Percentiles rank a stretch among this genome's conserved stretches.
Evolutionary conservation across 2,329 filamentous ascomycete genomes (phyloP).

Genomic region (Alternaria conjuncta): DNA sequence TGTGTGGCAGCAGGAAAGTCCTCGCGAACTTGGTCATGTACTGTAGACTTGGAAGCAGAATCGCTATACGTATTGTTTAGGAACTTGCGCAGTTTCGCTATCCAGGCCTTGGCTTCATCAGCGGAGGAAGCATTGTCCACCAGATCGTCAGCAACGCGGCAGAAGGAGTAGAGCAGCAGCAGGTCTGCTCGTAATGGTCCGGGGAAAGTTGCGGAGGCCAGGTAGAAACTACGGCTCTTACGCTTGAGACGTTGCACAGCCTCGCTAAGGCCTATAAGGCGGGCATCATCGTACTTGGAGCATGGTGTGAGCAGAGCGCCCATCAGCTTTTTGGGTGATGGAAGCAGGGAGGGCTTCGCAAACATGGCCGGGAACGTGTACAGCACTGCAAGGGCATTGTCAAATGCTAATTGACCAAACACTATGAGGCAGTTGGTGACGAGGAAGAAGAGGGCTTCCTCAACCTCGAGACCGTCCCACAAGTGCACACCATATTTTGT

Average conservation of each 20-base stretch:
- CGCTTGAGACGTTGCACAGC: conserved; percentile 63
- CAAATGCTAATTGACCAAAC: conserved; percentile 71
- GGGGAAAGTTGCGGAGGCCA: conserved; percentile 73
- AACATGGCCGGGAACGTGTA: conserved; percentile 68
- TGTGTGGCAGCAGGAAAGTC: conserved; percentile 61
- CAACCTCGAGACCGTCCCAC: conserved; percentile 71
- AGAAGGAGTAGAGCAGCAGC: conserved; percentile 75
- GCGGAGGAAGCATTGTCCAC: conserved; percentile 67
- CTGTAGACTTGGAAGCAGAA: conserved; percentile 11
- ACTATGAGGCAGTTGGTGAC: conserved; percentile 73
- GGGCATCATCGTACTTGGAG: conserved; percentile 62
- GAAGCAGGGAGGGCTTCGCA: conserved; percentile 56
- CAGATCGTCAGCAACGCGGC: conserved; percentile 74
- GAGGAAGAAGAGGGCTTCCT: conserved; percentile 78
- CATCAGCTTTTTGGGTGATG: conserved; percentile 59
- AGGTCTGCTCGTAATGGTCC: conserved; percentile 72
- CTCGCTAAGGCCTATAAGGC: conserved; percentile 65
- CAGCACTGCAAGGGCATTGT: conserved; percentile 71
- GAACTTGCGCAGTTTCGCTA: conserved; percentile 64
- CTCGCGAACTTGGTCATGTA: conserved; percentile 48
- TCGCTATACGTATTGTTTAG: conserved; percentile 61
- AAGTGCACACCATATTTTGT: conserved; percentile 71
- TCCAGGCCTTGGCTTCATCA: conserved; percentile 63
- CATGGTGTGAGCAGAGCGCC: conserved; percentile 59
- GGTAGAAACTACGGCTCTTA: conserved; percentile 76